phyloP scores from a whole-genome alignment of 1,284 basidiomycete species.

The Pseudozyma hubeiensis region DNA sequence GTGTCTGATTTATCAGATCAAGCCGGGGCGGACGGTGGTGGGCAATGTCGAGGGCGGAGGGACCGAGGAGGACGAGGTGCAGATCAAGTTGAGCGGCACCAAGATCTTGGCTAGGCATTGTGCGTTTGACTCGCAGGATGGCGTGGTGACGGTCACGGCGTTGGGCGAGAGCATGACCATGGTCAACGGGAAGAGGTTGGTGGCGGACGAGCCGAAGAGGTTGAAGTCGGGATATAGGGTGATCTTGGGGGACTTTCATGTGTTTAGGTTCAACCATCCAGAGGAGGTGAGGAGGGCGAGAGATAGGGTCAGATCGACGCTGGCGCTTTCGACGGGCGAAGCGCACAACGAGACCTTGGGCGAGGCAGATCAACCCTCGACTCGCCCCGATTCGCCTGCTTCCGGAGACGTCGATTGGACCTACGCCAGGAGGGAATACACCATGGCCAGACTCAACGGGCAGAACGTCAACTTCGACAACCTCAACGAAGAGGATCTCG shows the following conservation, averaged over 20 bases:
- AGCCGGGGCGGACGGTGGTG: slow-evolving; percentile 82
- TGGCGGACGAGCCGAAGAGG: slow-evolving; percentile 55
- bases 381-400: slow-evolving; percentile 59
- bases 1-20: slow-evolving; percentile 81
- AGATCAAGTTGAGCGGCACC: slow-evolving; percentile 89
- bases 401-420: slow-evolving; percentile 65
- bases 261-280: slow-evolving; percentile 87
- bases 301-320: slow-evolving; percentile 55
- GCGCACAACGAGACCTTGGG: slow-evolving; percentile 48
- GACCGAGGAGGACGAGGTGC: slow-evolving; percentile 13
- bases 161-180: slow-evolving; percentile 86
- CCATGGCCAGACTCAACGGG: slow-evolving; percentile 59
- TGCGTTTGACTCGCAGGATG: slow-evolving; percentile 85
- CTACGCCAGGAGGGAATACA: slow-evolving; percentile 60
- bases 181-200: slow-evolving; percentile 79
- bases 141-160: slow-evolving; percentile 83
- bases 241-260: slow-evolving; percentile 95
- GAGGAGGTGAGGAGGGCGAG: slow-evolving; percentile 60
- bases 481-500: slow-evolving; percentile 62
- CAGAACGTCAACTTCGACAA: slow-evolving; percentile 64
- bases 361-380: slow-evolving; percentile 37
- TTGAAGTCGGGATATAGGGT: slow-evolving; percentile 92
- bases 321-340: slow-evolving; percentile 54
- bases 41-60: slow-evolving; percentile 38
- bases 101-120: slow-evolving; percentile 94